A percentile compares a stretch with the other conserved stretches of the same genome.
phyloP scores from a whole-genome alignment of 1,284 basidiomycete species.

The Cystobasidium slooffiae region DNA sequence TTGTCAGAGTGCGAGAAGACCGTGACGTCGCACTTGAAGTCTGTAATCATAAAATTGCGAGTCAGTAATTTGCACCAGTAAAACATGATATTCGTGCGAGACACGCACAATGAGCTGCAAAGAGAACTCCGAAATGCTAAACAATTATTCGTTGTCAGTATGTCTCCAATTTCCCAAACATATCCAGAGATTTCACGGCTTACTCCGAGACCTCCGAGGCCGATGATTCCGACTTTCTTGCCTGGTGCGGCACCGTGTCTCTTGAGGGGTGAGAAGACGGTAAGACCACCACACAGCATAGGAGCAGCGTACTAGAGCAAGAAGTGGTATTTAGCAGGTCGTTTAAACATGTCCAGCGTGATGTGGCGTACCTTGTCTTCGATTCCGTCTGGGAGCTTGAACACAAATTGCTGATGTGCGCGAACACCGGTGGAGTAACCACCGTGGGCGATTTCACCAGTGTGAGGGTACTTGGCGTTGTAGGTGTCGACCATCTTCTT shows the following conservation, averaged over 20 bases:
- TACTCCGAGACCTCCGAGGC: slow-evolving; percentile 65
- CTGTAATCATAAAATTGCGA: slow-evolving; percentile 58
- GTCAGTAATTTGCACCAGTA: too few species aligned
- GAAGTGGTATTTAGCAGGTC: not conserved
- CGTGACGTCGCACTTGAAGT: slow-evolving; percentile 61
- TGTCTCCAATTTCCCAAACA: too few species aligned
- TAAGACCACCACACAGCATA: slow-evolving; percentile 70
- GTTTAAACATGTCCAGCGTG: slow-evolving; percentile 49
- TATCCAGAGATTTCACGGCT: too few species aligned
- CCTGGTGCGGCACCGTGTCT: slow-evolving; percentile 68
- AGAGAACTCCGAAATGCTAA: slow-evolving; percentile 61
- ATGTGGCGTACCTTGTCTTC: slow-evolving; percentile 57
- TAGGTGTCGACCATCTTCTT: slow-evolving; percentile 57
- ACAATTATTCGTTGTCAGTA: too few species aligned
- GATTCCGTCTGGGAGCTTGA: slow-evolving; percentile 68
- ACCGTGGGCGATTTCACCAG: slow-evolving; percentile 62
- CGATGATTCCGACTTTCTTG: slow-evolving; percentile 70
- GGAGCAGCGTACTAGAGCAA: slow-evolving; percentile 54
- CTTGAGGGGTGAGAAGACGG: slow-evolving; percentile 69
- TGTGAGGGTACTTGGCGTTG: slow-evolving; percentile 64
- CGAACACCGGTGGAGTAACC: slow-evolving; percentile 72
- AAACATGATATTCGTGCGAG: too few species aligned
- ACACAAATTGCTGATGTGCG: slow-evolving; percentile 70
- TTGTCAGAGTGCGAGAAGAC: slow-evolving; percentile 57
- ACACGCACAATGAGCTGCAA: too few species aligned